These are phyloP conservation scores for Basidiobolus meristosporus DNA, from an alignment of 371 early-diverging fungal species.

Conservation along the genomic window DNA sequence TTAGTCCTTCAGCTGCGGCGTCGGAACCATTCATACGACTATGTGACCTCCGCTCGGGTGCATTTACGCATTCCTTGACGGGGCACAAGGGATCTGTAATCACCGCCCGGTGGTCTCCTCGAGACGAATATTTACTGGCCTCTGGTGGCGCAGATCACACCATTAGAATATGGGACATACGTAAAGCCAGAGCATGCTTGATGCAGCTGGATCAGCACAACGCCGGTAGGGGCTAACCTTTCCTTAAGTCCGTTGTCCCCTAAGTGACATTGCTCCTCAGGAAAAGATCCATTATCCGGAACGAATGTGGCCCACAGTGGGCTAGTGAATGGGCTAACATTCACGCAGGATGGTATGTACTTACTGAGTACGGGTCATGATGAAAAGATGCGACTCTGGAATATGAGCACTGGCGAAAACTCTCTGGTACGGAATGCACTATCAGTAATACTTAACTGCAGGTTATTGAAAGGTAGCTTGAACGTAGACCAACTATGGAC, in stretches of 20 bases:
- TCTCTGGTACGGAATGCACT: slow-evolving; percentile 19
- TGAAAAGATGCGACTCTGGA: slow-evolving; percentile 61
- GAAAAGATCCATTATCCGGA: slow-evolving; percentile 17
- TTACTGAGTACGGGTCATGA: slow-evolving; percentile 53
- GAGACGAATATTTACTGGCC: slow-evolving; percentile 51
- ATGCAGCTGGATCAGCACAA: slow-evolving; percentile 37
- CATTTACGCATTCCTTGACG: slow-evolving; percentile 44
- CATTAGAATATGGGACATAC: slow-evolving; percentile 49
- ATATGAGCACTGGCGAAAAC: slow-evolving; percentile 41
- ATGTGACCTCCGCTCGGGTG: slow-evolving; percentile 61
- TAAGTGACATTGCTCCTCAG: not conserved
- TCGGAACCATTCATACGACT: slow-evolving; percentile 47
- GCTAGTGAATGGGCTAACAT: slow-evolving; percentile 45
- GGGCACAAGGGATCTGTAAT: slow-evolving; percentile 56
- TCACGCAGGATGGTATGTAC: slow-evolving; percentile 36
- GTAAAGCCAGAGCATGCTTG: slow-evolving; percentile 38
- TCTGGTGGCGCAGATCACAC: slow-evolving; percentile 45
- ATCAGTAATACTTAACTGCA: not conserved
- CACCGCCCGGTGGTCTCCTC: slow-evolving; percentile 64
- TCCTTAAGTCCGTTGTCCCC: not conserved
- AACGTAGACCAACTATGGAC: not conserved
- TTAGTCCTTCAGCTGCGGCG: slow-evolving; percentile 20
- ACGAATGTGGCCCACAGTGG: slow-evolving; percentile 42
- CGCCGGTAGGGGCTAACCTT: slow-evolving; percentile 9
- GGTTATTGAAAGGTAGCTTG: not conserved